These are phyloP conservation scores for Didymella lethalis DNA, from an alignment of 2,329 filamentous ascomycete species.

Conservation along the genomic window DNA sequence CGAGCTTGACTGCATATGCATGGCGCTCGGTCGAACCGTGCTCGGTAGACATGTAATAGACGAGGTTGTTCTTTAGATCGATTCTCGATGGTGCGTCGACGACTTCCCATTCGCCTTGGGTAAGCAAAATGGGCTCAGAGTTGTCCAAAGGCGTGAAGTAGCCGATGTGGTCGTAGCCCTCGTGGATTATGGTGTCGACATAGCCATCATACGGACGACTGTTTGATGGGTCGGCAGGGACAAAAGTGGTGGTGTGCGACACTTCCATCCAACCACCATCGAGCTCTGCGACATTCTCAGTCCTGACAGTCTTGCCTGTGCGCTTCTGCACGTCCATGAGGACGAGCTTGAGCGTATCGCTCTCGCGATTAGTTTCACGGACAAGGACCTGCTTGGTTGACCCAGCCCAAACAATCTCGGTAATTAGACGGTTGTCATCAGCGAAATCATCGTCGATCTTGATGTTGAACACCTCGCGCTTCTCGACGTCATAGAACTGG, in stretches of 20 bases:
- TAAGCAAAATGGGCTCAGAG: conserved; percentile 82
- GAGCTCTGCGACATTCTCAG: conserved; percentile 79
- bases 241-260: conserved; percentile 81
- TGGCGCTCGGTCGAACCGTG: conserved; percentile 90
- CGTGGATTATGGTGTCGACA: conserved; percentile 85
- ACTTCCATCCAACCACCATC: conserved; percentile 99
- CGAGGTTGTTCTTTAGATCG: conserved; percentile 82
- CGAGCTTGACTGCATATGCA: conserved; percentile 86
- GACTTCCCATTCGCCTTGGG: conserved; percentile 91
- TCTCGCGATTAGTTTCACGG: conserved; percentile 92
- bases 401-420: conserved; percentile 90
- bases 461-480: conserved; percentile 80
- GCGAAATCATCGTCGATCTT: conserved; percentile 78
- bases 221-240: conserved; percentile 81
- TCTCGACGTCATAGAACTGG: conserved; percentile 84
- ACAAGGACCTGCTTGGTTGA: conserved; percentile 76
- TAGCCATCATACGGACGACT: conserved; percentile 86
- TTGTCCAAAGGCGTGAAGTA: conserved; percentile 92
- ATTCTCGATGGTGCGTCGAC: conserved; percentile 83
- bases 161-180: conserved; percentile 88
- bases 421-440: conserved; percentile 86
- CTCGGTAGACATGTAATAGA: conserved; percentile 90
- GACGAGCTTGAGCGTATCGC: conserved; percentile 86
- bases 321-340: conserved; percentile 80
- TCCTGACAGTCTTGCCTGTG: conserved; percentile 79